Conservation (phyloP, 371 early-diverging fungal genomes). For the Rhizomucor pusillus region DNA sequence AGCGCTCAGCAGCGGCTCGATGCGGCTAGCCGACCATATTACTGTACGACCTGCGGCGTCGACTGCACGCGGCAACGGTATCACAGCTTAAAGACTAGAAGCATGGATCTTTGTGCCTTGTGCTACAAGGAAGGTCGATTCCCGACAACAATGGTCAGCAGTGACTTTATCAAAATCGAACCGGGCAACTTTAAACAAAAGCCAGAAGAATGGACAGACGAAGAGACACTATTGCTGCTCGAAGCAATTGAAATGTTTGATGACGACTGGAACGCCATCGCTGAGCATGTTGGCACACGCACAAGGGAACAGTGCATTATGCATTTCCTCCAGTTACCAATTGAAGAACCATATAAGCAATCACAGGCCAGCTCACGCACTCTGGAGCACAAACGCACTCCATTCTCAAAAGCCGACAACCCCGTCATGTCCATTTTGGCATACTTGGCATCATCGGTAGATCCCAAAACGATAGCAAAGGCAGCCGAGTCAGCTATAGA, state of each 20-base stretch:
- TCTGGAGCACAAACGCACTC: constrained; percentile 63
- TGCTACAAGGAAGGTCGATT: constrained; percentile 96
- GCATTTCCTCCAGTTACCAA: constrained; percentile 94
- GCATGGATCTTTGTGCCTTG: constrained; percentile 81
- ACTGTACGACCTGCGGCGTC: constrained; percentile 88
- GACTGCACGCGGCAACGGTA: constrained; percentile 82
- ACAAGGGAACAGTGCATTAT: constrained; percentile 93
- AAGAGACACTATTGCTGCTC: constrained; percentile 91
- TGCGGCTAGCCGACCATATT: constrained; percentile 43
- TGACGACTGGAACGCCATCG: constrained; percentile 95
- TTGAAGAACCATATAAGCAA: constrained; percentile 82
- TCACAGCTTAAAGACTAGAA: constrained; percentile 78
- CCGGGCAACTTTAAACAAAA: constrained; percentile 47
- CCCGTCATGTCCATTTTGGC: constrained; percentile 96
- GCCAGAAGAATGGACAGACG: constrained; percentile 84
- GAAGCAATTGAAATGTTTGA: constrained; percentile 96
- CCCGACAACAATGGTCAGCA: constrained; percentile 78
- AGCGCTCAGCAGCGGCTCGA: constrained; percentile 24
- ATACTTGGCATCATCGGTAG: constrained; percentile 84
- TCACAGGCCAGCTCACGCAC: constrained; percentile 17
- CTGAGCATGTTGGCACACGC: constrained; percentile 93
- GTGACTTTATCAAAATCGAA: constrained; percentile 85
- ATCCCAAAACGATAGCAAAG: constrained; percentile 83
- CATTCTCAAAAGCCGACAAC: constrained; percentile 90
- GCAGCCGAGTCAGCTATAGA: constrained; percentile 48